These are phyloP conservation scores for Vinca major DNA, from an alignment of 305 asterid species.

Conservation along the genomic window DNA sequence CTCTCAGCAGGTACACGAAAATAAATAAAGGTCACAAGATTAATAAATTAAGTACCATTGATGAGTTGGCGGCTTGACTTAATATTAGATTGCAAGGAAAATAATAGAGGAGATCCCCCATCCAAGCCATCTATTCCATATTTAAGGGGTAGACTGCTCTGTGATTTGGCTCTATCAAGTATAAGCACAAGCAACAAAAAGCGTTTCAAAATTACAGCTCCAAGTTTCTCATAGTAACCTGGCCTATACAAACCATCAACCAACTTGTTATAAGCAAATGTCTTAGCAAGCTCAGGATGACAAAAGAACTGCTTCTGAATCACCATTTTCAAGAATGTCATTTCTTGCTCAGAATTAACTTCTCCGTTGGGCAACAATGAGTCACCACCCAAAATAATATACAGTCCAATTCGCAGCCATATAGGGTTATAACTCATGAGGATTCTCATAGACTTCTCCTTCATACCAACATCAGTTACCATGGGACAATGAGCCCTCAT, in stretches of 20 bases:
- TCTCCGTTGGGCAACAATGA: constrained; percentile 59
- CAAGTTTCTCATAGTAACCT: constrained; percentile 89
- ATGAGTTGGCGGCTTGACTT: constrained; percentile 86
- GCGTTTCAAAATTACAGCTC: constrained; percentile 82
- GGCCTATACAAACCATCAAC: constrained; percentile 98
- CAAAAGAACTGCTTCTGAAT: constrained; percentile 74
- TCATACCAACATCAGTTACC: constrained; percentile 92
- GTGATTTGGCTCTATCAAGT: constrained; percentile 73
- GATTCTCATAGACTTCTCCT: constrained; percentile 65
- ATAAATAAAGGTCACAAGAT: constrained; percentile 7
- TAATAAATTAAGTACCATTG: constrained; percentile 37
- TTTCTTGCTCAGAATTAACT: constrained; percentile 69
- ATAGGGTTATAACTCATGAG: constrained; percentile 75
- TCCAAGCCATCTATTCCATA: constrained; percentile 96
- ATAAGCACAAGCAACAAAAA: constrained; percentile 75
- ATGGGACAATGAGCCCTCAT: constrained; percentile 87
- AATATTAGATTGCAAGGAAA: constrained; percentile 47
- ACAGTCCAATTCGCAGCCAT: constrained; percentile 88
- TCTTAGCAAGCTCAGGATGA: constrained; percentile 70
- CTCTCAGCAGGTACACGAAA: no score
- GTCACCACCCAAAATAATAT: constrained; percentile 79
- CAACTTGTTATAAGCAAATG: constrained; percentile 75
- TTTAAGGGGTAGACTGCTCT: constrained; percentile 74
- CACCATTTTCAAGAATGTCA: constrained; percentile 69
- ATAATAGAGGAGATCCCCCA: constrained; percentile 90